Conservation (phyloP, 139 green algal genomes). For the Micromonas commoda region DNA sequence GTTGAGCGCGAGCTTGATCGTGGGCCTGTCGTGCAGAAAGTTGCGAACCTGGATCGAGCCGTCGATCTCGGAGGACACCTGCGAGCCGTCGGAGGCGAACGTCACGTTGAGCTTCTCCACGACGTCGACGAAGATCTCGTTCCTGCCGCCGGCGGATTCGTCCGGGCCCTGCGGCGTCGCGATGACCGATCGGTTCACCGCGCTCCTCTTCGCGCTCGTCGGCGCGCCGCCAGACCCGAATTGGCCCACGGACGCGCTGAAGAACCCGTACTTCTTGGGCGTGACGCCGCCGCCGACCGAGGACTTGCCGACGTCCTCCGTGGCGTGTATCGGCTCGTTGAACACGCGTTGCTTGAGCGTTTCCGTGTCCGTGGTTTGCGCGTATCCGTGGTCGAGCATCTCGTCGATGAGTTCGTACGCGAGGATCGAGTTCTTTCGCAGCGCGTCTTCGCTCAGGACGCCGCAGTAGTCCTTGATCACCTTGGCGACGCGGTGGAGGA, state of each 20-base stretch:
- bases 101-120: slow-evolving; percentile 88
- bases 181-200: not conserved
- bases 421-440: slow-evolving; percentile 92
- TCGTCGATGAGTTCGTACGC: slow-evolving; percentile 98
- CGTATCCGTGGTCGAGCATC: slow-evolving; percentile 44
- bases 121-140: slow-evolving; percentile 99
- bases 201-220: not conserved
- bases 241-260: not conserved
- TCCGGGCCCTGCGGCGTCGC: not conserved
- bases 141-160: slow-evolving; percentile 27
- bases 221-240: not conserved
- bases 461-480: slow-evolving; percentile 92
- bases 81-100: slow-evolving; percentile 77
- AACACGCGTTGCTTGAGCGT: slow-evolving; percentile 85
- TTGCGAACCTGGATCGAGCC: slow-evolving; percentile 69
- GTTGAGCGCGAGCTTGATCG: slow-evolving; percentile 78
- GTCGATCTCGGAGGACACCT: slow-evolving; percentile 75
- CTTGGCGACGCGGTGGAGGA: slow-evolving; percentile 73
- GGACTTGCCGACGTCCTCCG: not conserved
- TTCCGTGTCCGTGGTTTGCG: slow-evolving; percentile 84
- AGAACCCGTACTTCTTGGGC: not conserved
- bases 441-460: slow-evolving; percentile 78
- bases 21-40: slow-evolving; percentile 77
- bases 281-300: not conserved
- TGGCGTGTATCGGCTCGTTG: slow-evolving; percentile 72